Evolutionary conservation across 306 rosid species (phyloP).

Genomic region (Neltuma alba): DNA sequence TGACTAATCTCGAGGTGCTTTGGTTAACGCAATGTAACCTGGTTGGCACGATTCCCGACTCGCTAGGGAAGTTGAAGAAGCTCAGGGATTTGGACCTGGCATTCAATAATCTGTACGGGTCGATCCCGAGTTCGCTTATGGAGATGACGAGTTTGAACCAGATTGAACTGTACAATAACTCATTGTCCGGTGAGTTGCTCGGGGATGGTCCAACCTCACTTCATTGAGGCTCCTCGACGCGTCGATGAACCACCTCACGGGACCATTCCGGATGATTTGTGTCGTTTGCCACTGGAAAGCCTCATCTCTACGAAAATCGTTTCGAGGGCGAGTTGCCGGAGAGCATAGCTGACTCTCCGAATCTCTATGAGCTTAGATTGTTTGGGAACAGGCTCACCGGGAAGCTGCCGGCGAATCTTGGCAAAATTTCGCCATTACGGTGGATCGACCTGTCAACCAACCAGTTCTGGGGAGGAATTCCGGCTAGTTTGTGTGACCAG

Average conservation of each 20-base stretch:
- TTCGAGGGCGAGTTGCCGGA: conserved; percentile 76
- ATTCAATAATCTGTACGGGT: conserved; percentile 60
- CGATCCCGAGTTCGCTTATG: conserved; percentile 65
- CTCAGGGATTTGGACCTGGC: conserved; percentile 77
- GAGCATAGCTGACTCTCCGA: conserved; percentile 65
- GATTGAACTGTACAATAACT: conserved; percentile 84
- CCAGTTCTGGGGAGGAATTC: conserved; percentile 69
- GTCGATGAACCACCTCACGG: conserved; percentile 77
- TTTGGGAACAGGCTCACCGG: conserved; percentile 76
- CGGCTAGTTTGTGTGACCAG: conserved; percentile 62
- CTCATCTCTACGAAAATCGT: conserved; percentile 73
- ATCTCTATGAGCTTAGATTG: conserved; percentile 64
- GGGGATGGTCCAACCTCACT: conserved; percentile 63
- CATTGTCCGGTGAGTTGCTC: conserved; percentile 69
- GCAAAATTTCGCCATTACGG: conserved; percentile 56
- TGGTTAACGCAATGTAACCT: conserved; percentile 79
- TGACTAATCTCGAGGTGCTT: conserved; percentile 66
- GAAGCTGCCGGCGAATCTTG: conserved; percentile 65
- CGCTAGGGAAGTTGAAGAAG: conserved; percentile 58
- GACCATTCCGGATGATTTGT: conserved; percentile 67
- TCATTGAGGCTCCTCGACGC: conserved; percentile 66
- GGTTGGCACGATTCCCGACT: conserved; percentile 67
- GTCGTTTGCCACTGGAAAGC: conserved; percentile 65
- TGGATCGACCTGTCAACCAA: conserved; percentile 77
- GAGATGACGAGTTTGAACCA: conserved; percentile 56